These are phyloP conservation scores for Stagonosporopsis cucurbitacearum DNA, from an alignment of 2,329 filamentous ascomycete species.

Conservation along the genomic window DNA sequence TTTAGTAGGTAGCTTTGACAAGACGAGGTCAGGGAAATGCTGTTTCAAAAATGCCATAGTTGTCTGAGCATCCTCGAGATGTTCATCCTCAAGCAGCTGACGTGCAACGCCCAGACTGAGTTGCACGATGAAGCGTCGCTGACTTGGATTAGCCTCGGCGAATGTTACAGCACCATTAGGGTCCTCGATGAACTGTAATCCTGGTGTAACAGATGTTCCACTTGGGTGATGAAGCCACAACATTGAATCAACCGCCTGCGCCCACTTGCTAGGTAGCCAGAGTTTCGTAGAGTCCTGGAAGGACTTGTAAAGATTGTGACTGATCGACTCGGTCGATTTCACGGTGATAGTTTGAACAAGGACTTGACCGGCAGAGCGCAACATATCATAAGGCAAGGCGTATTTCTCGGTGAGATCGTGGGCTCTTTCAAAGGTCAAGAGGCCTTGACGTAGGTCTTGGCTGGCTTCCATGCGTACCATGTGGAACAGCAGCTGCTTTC, in stretches of 20 bases:
- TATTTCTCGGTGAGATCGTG: conserved; percentile 25
- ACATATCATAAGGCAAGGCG: conserved; percentile 12
- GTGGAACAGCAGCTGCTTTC: conserved; percentile 28
- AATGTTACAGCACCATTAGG: conserved; percentile 25
- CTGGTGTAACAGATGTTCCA: conserved; percentile 24
- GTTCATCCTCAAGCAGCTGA: conserved; percentile 38
- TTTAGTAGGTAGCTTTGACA: conserved; percentile 19
- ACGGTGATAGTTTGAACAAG: conserved; percentile 36
- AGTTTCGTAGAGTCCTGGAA: conserved; percentile 30
- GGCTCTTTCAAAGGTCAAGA: conserved; percentile 36
- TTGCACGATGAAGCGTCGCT: conserved; percentile 36
- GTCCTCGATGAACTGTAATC: conserved; percentile 34
- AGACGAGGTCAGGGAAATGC: conserved; percentile 42
- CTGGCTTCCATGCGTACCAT: conserved; percentile 29
- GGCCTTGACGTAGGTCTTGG: conserved; percentile 24
- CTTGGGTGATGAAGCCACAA: conserved; percentile 43
- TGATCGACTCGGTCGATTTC: conserved; percentile 10
- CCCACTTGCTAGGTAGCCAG: conserved; percentile 34
- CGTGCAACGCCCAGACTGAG: conserved; percentile 41
- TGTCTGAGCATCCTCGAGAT: conserved; percentile 36
- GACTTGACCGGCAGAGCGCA: conserved; percentile 33
- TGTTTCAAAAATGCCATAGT: conserved; percentile 40
- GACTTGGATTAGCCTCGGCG: conserved; percentile 14
- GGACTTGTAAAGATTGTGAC: conserved; percentile 30
- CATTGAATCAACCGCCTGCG: conserved; percentile 32